These are phyloP conservation scores for Zymoseptoria ardabiliae DNA, from an alignment of 2,329 filamentous ascomycete genomes.

Conservation along the genomic window DNA sequence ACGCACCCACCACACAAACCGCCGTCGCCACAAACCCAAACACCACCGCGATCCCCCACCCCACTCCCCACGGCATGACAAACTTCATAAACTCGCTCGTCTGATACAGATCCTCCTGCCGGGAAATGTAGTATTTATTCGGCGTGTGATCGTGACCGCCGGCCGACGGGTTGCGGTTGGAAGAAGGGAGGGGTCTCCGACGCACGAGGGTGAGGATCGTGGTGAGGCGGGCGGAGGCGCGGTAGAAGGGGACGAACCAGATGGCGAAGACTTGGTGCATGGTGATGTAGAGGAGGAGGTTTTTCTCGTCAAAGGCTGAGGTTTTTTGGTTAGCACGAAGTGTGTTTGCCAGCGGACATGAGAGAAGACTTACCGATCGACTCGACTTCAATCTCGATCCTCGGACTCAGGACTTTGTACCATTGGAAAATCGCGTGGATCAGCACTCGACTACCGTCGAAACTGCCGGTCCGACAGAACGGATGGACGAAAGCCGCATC, in stretches of 20 bases:
- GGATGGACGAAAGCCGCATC: constrained; percentile 71
- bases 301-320: constrained; percentile 57
- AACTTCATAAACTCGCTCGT: constrained; percentile 69
- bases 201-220: constrained; percentile 26
- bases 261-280: constrained; percentile 69
- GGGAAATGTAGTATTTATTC: constrained; percentile 60
- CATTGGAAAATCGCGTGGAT: constrained; percentile 67
- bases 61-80: constrained; percentile 50
- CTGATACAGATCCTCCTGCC: constrained; percentile 78
- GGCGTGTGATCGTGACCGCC: not conserved
- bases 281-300: constrained; percentile 63
- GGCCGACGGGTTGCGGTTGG: constrained; percentile 1
- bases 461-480: constrained; percentile 60
- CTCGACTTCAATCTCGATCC: constrained; percentile 61
- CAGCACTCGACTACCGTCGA: constrained; percentile 57
- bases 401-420: constrained; percentile 77
- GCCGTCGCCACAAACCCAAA: constrained; percentile 60
- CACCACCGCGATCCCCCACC: constrained; percentile 42
- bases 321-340: not conserved
- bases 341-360: too few relatives aligned
- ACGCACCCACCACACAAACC: constrained; percentile 55
- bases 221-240: constrained; percentile 39
- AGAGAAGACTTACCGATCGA: constrained; percentile 40
- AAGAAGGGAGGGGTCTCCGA: not conserved
- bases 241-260: constrained; percentile 71